phyloP scores from a whole-genome alignment of 2,329 filamentous ascomycete species.

The Pseudocercospora fuligena region DNA sequence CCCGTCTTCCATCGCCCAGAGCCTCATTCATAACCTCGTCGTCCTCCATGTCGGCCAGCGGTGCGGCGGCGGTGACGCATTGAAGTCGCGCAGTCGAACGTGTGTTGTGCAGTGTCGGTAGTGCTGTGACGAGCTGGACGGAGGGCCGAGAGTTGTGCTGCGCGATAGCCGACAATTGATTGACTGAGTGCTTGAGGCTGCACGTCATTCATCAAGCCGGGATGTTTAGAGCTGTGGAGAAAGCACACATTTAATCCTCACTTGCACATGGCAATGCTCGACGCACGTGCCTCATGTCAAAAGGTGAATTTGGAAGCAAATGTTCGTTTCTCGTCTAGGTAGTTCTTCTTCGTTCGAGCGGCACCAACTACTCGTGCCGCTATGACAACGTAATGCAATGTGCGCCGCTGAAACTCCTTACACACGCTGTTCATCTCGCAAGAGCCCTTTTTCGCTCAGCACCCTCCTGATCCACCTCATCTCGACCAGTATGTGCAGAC shows the following conservation, averaged over 20 bases:
- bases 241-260: background rate
- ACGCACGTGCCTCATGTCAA: background rate
- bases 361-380: constrained; percentile 2
- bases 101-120: background rate
- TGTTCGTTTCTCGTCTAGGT: background rate
- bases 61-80: background rate
- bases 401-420: constrained; percentile 8
- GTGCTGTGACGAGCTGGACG: background rate
- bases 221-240: background rate
- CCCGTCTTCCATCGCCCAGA: constrained; percentile 6
- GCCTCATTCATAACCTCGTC: constrained; percentile 8
- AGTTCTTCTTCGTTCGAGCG: background rate
- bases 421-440: constrained; percentile 1
- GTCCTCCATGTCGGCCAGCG: constrained; percentile 10
- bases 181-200: background rate
- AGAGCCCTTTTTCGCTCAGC: constrained; percentile 3
- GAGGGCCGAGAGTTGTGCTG: background rate
- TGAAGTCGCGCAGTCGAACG: background rate
- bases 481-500: background rate
- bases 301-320: background rate
- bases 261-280: too few species aligned
- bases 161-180: background rate
- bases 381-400: background rate
- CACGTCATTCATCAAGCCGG: background rate
- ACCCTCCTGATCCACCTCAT: background rate